These are phyloP conservation scores for Dothistroma septosporum DNA, from an alignment of 2,329 filamentous ascomycete genomes.

Conservation along the genomic window DNA sequence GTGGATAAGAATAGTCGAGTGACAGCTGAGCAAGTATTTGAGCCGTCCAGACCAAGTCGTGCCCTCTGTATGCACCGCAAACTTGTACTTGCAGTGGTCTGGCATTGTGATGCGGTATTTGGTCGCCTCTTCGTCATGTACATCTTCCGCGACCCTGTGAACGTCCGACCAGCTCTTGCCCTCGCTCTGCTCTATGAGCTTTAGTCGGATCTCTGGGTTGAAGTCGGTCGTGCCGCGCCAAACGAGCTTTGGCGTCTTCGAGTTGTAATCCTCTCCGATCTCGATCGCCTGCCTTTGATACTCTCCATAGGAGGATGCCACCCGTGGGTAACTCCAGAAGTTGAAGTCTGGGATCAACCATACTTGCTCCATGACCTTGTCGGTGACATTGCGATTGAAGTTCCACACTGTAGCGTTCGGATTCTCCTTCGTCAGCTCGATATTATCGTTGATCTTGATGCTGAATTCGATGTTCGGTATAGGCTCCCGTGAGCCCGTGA, in stretches of 20 bases:
- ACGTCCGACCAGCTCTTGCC: conserved; percentile 47
- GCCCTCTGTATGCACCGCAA: conserved; percentile 34
- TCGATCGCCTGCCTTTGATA: conserved; percentile 24
- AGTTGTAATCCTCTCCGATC: conserved; percentile 31
- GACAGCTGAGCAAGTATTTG: conserved; percentile 35
- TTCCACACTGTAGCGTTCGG: conserved; percentile 41
- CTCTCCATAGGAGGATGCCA: conserved; percentile 26
- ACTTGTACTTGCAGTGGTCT: conserved; percentile 33
- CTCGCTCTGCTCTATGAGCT: conserved; percentile 31
- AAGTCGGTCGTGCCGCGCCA: conserved; percentile 46
- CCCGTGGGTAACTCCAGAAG: conserved; percentile 48
- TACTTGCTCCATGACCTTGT: conserved; percentile 33
- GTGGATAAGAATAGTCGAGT: conserved; percentile 31
- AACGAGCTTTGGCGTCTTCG: conserved; percentile 45
- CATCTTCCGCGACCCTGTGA: conserved; percentile 25
- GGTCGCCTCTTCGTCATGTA: conserved; percentile 23
- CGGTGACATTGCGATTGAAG: conserved; percentile 29
- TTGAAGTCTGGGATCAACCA: conserved; percentile 55
- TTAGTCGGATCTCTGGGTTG: conserved; percentile 28
- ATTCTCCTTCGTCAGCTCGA: conserved; percentile 24
- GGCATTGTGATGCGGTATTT: conserved; percentile 29
- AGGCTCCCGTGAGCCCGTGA: conserved; percentile 39
- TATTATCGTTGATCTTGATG: conserved; percentile 48
- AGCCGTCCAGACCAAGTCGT: conserved; percentile 35
- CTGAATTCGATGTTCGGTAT: conserved; percentile 51